Conservation (phyloP, 345 rosid genomes). For the Syzygium aromaticum region DNA sequence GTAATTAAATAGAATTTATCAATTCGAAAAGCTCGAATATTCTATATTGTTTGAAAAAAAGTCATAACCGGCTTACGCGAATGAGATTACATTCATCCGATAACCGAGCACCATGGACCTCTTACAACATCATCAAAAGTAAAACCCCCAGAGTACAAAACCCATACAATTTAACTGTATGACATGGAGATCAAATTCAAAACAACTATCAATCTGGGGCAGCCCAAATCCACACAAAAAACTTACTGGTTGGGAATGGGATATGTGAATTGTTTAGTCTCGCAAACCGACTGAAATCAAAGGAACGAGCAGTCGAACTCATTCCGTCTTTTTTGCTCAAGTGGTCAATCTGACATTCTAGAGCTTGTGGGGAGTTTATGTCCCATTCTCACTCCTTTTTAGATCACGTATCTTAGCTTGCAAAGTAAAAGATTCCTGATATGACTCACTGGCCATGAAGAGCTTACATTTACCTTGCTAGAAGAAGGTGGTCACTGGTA, state of each 20-base stretch:
- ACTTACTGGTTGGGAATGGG: background rate
- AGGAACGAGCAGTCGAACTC: background rate
- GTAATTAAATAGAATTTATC: background rate
- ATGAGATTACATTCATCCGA: background rate
- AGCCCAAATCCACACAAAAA: background rate
- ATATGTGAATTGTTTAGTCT: accelerated
- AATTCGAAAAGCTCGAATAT: background rate
- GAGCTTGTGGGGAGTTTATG: background rate
- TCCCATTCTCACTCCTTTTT: background rate
- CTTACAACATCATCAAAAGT: background rate
- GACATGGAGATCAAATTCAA: background rate
- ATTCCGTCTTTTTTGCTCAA: background rate
- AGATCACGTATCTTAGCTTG: background rate
- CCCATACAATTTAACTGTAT: background rate
- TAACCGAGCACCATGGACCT: background rate
- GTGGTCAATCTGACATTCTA: background rate
- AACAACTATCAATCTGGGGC: background rate
- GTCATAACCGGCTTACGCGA: accelerated
- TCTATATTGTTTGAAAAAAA: background rate
- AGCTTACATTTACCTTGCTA: background rate
- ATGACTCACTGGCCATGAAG: background rate
- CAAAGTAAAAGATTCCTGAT: background rate
- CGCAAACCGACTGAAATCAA: background rate
- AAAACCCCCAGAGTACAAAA: background rate
- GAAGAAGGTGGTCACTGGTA: background rate